Base-by-base conservation (phyloP, 768 basidiomycete genomes). In the Kwoniella bestiolae region DNA sequence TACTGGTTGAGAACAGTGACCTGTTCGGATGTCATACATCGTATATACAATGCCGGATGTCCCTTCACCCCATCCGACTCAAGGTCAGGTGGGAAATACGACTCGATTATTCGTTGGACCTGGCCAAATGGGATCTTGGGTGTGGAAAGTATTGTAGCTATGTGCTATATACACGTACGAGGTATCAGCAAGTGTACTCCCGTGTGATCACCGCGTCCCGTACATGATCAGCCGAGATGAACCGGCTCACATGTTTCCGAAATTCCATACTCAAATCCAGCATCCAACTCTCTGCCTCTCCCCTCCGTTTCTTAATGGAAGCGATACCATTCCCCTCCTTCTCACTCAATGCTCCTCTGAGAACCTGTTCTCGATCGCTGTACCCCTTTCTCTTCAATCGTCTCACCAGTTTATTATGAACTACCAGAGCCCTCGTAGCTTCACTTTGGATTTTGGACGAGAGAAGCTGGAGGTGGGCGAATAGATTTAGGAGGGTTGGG, bases 401-500 rank as follows among this genome's bases (percentile, higher is more conserved):
- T 25, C 47, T 45, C 9, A 46, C 29, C 18, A 70, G 44, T 29
- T 50, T 35, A 16, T 29, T 21, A 32, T 71, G 57, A 23, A 41
- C n/a, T 5, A n/a, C 51, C 32, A 71, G 45, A 1, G 61, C 68
- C 9, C 51, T 47, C 1, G 3, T 21, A 11, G 70, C 65, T 63
- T 74, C 65, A 14, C 26, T 29, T 23, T 34, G 47, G 21, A 74
- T 51, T 46, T 52, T 29, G 1, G 12, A 1, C 6, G 60, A 59
- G 16, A 65, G 50, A 7, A 71, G 44, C 26, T 74, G 68, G 16
- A 74, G 28, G 49, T 74, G 67, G 3, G 70, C 70, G 60, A 67
- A 69, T 45, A 74, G 56, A 7, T 66, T 25, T 0, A 74, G 63
- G n/a, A 60, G 50, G 6, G 47, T 21, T 12, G 60, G 67, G 2